Base-by-base conservation (phyloP, 768 basidiomycete genomes). In the Rhizopogon vulgaris region DNA sequence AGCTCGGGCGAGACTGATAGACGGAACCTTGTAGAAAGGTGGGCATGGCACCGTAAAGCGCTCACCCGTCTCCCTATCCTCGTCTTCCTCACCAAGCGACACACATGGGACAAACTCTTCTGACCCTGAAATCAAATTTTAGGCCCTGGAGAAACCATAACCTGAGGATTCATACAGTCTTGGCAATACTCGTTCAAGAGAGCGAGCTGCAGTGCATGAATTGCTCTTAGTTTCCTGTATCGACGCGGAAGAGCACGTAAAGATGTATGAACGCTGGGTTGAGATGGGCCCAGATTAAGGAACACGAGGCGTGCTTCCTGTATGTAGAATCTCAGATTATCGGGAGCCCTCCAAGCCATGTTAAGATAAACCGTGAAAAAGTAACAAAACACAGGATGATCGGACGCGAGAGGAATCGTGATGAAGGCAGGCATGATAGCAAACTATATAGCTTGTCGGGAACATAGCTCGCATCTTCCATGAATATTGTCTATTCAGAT, bases 141-240 rank as follows among this genome's bases (percentile, higher is more conserved):
- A 61, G 45, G 34, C 22, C 32, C 18, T 22, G 22, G 22, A 46
- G 18, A 14, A 39, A 58, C 25, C 34, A 40, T 40, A 49, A 38
- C 18, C 4, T 27, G 34, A 8, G 6, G 10, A 42, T 40, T 18
- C 15, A 46, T 32, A 22, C 38, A 30, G 34, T 28, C 6, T 32
- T 18, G 37, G 41, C 12, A 11, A 51, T 38, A 17, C 17, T 45
- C 60, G 36, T 64, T 56, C 37, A 82, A 65, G 1, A 54, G 57
- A 4, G 41, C 38, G 6, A 65, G 54, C 12, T 63, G 49, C 49
- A 78, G 60, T 8, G 55, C 53, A 28, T 73, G 69, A 17, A 83
- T 78, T 24, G 60, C 63, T 58, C 80, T 78, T n/a, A 87, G 66
- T 51, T 68, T 71, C 55, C 84, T 72, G 66, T 78, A 78, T 9